Base-by-base conservation (phyloP, 1,284 basidiomycete genomes). In the Ceratobasidium sp. region DNA sequence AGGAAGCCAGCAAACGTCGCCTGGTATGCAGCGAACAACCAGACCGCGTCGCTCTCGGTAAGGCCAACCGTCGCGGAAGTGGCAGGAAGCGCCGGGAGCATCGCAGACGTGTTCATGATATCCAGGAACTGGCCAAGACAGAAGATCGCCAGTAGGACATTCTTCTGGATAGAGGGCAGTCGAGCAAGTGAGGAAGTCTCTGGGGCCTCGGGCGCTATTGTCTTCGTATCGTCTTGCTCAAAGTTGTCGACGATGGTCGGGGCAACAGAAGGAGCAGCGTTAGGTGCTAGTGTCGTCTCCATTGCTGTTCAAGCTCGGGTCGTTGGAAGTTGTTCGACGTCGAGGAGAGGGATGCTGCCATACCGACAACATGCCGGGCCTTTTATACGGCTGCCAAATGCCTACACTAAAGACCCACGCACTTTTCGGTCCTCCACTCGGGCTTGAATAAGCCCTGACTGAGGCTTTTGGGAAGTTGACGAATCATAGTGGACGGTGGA, bases 101-200 rank as follows among this genome's bases (percentile, higher is more conserved):
- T 82, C 1, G 86, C 85, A 3, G 88, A 86, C 80, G 87, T 89
- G 82, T 87, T 87, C 85, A 88, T 86, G 15, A 88, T 81, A 50
- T 87, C 87, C 79, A 90, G 82, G 81, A 87, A 88, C 78, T 88
- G 86, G 3, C 87, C 86, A 26, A 85, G 82, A 74, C 87, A 88
- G 80, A 88, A 87, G 56, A 87, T 80, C n/a, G 83, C 68, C n/a
- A 89, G 83, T 9, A 88, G 79, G 20, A 84, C 61, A 77, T 83
- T 78, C 83, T 85, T 82, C 70, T 82, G 78, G 78, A 76, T 2
- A 13, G 74, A 42, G n/a, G 59, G 33, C 3, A 75, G 73, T 23
- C 57, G 48, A n/a, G 61, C 73, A 44, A 75, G 50, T 3, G 73
- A 42, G 46, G 73, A 66, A 42, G 40, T 12, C 23, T 54, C 62